These are phyloP conservation scores for Rubia tinctorum DNA, from an alignment of 305 asterid genomes.

Conservation along the genomic window DNA sequence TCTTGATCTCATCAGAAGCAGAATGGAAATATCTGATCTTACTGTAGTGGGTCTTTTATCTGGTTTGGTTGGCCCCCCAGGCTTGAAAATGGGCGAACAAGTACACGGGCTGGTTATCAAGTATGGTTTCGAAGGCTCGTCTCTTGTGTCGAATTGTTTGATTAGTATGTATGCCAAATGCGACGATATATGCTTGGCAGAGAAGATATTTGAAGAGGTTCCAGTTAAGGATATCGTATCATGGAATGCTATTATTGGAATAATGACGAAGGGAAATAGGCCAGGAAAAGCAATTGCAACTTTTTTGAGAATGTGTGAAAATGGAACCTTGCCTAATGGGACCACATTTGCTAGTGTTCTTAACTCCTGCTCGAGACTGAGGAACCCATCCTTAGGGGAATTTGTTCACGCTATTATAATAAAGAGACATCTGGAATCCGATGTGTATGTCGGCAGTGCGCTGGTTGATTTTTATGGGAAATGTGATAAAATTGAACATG, in stretches of 20 bases:
- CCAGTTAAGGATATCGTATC: neutral
- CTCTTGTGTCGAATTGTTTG: neutral
- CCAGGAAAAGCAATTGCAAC: neutral
- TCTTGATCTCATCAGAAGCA: neutral
- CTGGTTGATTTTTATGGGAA: slow-evolving; percentile 54
- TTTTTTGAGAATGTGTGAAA: neutral
- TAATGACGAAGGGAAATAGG: neutral
- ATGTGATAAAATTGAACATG: slow-evolving; percentile 38
- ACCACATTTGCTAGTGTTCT: slow-evolving; percentile 27
- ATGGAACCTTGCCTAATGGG: neutral
- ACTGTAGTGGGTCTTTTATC: neutral
- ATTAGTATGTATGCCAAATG: neutral
- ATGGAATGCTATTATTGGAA: neutral
- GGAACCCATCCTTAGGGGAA: slow-evolving; percentile 34
- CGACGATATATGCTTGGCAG: neutral
- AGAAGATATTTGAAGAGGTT: neutral
- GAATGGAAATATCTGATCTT: neutral
- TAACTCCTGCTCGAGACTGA: slow-evolving; percentile 36
- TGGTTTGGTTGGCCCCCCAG: neutral
- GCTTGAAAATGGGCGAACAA: neutral
- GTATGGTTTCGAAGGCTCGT: neutral
- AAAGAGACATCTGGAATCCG: slow-evolving; percentile 35
- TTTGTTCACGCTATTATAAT: slow-evolving; percentile 44
- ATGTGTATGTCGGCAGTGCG: slow-evolving; percentile 44
- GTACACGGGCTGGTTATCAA: neutral